Evolutionary conservation across 208 protist genomes (phyloP).

Genomic region (Wallacemonas sp.): DNA sequence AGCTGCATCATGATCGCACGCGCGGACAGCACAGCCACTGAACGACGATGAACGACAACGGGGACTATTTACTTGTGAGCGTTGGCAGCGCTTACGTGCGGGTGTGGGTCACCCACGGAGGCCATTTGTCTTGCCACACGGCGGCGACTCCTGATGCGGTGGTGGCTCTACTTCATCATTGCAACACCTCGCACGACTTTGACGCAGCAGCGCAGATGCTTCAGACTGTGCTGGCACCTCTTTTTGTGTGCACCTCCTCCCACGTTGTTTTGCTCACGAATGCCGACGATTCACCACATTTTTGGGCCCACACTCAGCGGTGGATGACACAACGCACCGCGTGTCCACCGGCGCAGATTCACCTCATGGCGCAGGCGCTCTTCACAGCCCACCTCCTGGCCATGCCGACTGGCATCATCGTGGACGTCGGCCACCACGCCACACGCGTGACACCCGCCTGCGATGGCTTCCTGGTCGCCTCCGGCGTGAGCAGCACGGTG

Average conservation of each 20-base stretch:
- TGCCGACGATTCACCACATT: slow-evolving; percentile 18
- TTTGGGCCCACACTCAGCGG: slow-evolving; percentile 18
- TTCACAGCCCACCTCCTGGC: slow-evolving; percentile 17
- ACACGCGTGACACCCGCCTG: slow-evolving; percentile 34
- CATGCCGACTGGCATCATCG: slow-evolving; percentile 23
- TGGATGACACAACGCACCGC: slow-evolving; percentile 1
- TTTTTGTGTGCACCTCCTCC: neutral
- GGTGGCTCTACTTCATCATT: neutral
- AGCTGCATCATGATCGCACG: too few species aligned
- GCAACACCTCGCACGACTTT: neutral
- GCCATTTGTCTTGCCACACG: neutral
- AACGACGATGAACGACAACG: neutral
- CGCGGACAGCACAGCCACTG: too few species aligned
- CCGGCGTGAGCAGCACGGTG: neutral
- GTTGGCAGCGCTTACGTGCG: neutral
- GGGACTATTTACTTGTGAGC: neutral
- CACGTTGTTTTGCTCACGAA: slow-evolving; percentile 20
- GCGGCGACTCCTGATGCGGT: neutral
- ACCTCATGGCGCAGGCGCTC: slow-evolving; percentile 9
- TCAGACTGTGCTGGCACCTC: neutral
- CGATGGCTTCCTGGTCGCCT: slow-evolving; percentile 14
- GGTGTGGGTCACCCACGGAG: neutral
- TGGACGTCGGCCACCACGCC: slow-evolving; percentile 38
- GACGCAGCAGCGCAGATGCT: neutral
- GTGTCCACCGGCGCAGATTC: neutral